Conservation (phyloP, 2,329 filamentous ascomycete genomes). For the Sclerotinia borealis region DNA sequence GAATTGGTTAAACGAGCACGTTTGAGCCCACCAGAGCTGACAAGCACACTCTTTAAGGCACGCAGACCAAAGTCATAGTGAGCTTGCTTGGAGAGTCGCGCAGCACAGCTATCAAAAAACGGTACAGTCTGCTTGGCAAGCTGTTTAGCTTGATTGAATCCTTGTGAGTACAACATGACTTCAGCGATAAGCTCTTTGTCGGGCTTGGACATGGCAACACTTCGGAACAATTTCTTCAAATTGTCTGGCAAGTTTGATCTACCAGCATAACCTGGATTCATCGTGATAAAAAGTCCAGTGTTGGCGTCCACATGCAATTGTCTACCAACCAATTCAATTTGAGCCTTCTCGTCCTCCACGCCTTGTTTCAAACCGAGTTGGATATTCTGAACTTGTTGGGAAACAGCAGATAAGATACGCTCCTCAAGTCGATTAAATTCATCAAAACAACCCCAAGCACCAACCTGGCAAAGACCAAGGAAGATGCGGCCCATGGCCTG, state of each 20-base stretch:
- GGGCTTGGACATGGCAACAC: constrained; percentile 98
- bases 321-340: constrained; percentile 91
- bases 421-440: constrained; percentile 99
- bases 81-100: constrained; percentile 83
- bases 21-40: constrained; percentile 95
- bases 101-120: constrained; percentile 90
- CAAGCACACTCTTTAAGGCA: constrained; percentile 95
- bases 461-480: constrained; percentile 96
- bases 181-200: constrained; percentile 99
- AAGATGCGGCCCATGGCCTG: constrained; percentile 99
- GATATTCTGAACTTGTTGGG: constrained; percentile 99
- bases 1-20: constrained; percentile 64
- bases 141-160: constrained; percentile 92
- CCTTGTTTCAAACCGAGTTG: constrained; percentile 89
- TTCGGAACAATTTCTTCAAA: constrained; percentile 98
- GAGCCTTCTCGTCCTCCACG: constrained; percentile 70
- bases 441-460: constrained; percentile 99
- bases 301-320: constrained; percentile 85
- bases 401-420: constrained; percentile 93
- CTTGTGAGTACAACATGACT: constrained; percentile 99
- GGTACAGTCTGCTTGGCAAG: constrained; percentile 94
- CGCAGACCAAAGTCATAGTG: constrained; percentile 98
- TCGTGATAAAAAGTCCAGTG: constrained; percentile 98
- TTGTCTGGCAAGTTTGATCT: constrained; percentile 98
- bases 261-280: constrained; percentile 98